phyloP scores from a whole-genome alignment of 129 eudicot genomes.

The Ambrosia trifida region DNA sequence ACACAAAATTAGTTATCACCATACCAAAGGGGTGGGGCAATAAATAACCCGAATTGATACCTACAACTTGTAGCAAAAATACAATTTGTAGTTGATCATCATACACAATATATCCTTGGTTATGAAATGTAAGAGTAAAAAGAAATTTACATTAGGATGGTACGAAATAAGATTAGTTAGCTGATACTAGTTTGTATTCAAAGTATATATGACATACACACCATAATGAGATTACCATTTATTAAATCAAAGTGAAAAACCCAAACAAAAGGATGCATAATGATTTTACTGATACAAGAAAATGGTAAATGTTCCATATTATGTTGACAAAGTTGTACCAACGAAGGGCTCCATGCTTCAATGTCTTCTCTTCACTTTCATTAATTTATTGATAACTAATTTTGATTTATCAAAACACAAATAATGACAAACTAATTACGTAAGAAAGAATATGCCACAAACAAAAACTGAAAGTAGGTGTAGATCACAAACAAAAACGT shows the following conservation, averaged over 20 bases:
- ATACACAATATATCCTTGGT: too few species aligned
- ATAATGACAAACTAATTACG: slow-evolving; percentile 7
- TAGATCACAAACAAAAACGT: background rate
- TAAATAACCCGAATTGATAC: too few species aligned
- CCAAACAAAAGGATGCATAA: slow-evolving; percentile 13
- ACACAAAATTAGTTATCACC: too few species aligned
- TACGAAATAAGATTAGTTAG: too few species aligned
- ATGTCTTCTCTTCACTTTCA: slow-evolving; percentile 14
- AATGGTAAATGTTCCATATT: slow-evolving; percentile 23
- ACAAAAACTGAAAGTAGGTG: background rate
- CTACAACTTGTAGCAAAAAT: too few species aligned
- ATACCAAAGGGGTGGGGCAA: too few species aligned
- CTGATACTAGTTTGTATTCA: too few species aligned
- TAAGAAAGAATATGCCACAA: background rate
- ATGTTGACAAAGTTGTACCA: slow-evolving; percentile 28
- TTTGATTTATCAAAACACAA: background rate
- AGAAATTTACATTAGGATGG: too few species aligned
- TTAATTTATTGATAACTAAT: slow-evolving; percentile 1
- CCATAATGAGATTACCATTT: too few species aligned
- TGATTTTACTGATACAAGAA: slow-evolving; percentile 24
- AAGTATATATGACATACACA: too few species aligned
- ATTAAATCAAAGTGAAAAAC: background rate
- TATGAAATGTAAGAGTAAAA: too few species aligned
- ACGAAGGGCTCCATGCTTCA: slow-evolving; percentile 6
- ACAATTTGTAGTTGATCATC: too few species aligned